Evolutionary conservation across 2,329 filamentous ascomycete species (phyloP).

Genomic region (Talaromyces sp.): DNA sequence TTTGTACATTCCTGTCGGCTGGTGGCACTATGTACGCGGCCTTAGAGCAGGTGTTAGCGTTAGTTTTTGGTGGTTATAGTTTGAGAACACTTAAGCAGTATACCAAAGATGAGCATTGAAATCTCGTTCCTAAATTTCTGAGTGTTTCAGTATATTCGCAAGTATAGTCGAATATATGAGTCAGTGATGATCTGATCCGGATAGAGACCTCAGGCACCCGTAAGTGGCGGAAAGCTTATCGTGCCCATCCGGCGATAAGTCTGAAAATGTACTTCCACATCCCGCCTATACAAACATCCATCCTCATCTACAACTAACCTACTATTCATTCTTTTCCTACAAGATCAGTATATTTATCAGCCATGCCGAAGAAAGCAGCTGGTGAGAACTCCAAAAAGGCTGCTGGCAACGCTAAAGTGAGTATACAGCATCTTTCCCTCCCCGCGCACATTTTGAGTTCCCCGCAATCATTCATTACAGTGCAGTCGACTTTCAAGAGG

Average conservation of each 20-base stretch:
- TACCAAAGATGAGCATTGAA: too few relatives aligned
- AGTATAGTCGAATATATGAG: neutral
- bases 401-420: conserved; percentile 68
- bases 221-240: conserved; percentile 11
- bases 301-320: neutral
- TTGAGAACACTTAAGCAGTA: neutral
- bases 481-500: neutral
- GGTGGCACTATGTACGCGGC: conserved; percentile 96
- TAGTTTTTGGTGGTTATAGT: conserved; percentile 88
- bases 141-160: neutral
- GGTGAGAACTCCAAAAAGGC: conserved; percentile 84
- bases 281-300: neutral
- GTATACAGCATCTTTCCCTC: conserved; percentile 21
- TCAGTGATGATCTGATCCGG: neutral
- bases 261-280: neutral
- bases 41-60: conserved; percentile 87
- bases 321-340: neutral
- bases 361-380: conserved; percentile 68
- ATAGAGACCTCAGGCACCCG: neutral
- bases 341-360: neutral
- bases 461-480: conserved; percentile 8
- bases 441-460: conserved; percentile 22
- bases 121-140: too few relatives aligned
- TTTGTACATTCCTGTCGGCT: conserved; percentile 85
- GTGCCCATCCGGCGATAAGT: conserved; percentile 6